Evolutionary conservation across 2,329 filamentous ascomycete genomes (phyloP).

Genomic region (Beauveria sp.): DNA sequence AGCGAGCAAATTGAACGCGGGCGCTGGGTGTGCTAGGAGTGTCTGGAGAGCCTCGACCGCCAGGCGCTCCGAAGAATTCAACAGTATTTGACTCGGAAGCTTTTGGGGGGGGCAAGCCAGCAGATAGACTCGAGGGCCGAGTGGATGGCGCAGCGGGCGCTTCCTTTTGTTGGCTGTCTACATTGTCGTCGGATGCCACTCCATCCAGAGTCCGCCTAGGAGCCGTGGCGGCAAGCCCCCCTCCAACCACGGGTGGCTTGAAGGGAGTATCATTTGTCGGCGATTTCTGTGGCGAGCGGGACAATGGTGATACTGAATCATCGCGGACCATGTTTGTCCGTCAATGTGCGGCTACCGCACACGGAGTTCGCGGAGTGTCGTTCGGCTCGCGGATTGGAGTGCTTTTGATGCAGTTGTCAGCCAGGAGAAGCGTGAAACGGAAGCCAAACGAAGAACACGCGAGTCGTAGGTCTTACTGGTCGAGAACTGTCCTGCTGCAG

Average conservation of each 20-base stretch:
- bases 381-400: background rate
- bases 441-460: background rate
- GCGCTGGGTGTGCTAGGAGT: conserved; percentile 32
- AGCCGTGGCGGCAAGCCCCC: conserved; percentile 21
- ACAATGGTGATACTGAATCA: conserved; percentile 20
- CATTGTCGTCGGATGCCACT: background rate
- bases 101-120: background rate
- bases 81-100: background rate
- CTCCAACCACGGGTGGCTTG: conserved; percentile 29
- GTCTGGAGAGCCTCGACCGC: background rate
- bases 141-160: background rate
- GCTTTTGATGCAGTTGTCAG: background rate
- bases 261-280: conserved; percentile 16
- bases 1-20: conserved; percentile 65
- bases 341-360: background rate
- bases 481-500: background rate
- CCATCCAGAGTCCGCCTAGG: background rate
- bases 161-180: background rate
- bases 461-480: background rate
- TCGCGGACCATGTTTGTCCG: conserved; percentile 14
- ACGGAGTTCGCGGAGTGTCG: background rate
- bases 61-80: conserved; percentile 21
- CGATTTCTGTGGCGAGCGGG: conserved; percentile 11
- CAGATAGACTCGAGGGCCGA: background rate
- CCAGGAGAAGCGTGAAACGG: background rate